These are phyloP conservation scores for Aspergillus felis DNA, from an alignment of 2,329 filamentous ascomycete species.

Conservation along the genomic window DNA sequence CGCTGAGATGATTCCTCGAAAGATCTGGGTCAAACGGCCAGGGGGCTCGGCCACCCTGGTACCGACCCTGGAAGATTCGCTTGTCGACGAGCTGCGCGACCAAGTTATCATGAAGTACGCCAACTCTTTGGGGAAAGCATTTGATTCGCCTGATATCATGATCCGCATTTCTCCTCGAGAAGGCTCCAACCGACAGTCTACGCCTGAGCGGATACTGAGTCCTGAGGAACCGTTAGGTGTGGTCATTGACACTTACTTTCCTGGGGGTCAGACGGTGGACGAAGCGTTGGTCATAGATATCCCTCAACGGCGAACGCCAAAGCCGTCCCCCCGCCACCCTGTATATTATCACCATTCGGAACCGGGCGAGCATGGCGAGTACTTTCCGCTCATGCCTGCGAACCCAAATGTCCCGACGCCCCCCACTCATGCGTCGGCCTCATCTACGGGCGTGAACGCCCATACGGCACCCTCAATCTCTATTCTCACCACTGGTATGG, in stretches of 20 bases:
- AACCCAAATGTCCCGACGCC: constrained; percentile 37
- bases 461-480: constrained; percentile 65
- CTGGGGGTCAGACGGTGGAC: constrained; percentile 79
- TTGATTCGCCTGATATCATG: constrained; percentile 85
- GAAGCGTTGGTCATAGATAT: constrained; percentile 92
- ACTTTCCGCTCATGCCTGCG: constrained; percentile 70
- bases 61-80: constrained; percentile 76
- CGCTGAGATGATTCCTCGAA: constrained; percentile 50
- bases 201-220: constrained; percentile 65
- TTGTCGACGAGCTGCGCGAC: constrained; percentile 93
- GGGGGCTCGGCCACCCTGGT: constrained; percentile 83
- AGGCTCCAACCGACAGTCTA: constrained; percentile 39
- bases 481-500: constrained; percentile 73
- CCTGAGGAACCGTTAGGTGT: constrained; percentile 81
- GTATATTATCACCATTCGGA: constrained; percentile 53
- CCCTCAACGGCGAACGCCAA: constrained; percentile 70
- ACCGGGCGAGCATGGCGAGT: constrained; percentile 70
- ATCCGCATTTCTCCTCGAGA: constrained; percentile 74
- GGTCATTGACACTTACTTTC: constrained; percentile 77
- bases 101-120: constrained; percentile 89
- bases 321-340: constrained; percentile 65
- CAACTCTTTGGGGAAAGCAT: constrained; percentile 83
- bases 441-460: constrained; percentile 39
- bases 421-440: constrained; percentile 41
- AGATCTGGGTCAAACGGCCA: constrained; percentile 92